Percentiles rank a stretch among this genome's conserved stretches.
These are phyloP conservation scores for Epichloe scottii DNA, from an alignment of 2,329 filamentous ascomycete genomes.

Conservation along the genomic window DNA sequence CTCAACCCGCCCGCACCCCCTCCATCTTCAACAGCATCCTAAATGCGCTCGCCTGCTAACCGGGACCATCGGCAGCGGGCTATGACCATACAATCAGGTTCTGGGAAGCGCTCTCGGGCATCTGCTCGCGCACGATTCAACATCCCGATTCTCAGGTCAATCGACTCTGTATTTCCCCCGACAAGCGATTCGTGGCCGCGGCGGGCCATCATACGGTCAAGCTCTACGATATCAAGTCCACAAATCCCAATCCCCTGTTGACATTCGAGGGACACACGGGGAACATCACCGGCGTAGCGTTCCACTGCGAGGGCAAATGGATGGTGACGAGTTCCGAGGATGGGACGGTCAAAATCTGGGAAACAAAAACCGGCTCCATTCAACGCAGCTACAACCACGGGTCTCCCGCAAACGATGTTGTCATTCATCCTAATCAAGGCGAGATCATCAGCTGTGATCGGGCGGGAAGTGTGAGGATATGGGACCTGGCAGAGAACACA, in stretches of 20 bases:
- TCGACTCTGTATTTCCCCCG: slow-evolving; percentile 92
- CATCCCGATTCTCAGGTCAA: slow-evolving; percentile 98
- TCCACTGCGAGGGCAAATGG: slow-evolving; percentile 99
- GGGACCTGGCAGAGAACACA: slow-evolving; percentile 94
- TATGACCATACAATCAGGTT: slow-evolving; percentile 61
- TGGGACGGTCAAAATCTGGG: slow-evolving; percentile 94
- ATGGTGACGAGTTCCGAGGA: slow-evolving; percentile 98
- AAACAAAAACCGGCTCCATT: slow-evolving; percentile 71
- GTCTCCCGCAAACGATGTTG: slow-evolving; percentile 86
- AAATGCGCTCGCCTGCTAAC: slow-evolving; percentile 10
- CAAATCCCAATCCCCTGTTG: slow-evolving; percentile 86
- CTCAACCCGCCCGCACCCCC: not conserved
- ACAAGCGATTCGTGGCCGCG: slow-evolving; percentile 93
- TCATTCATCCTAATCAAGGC: slow-evolving; percentile 98
- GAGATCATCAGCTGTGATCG: slow-evolving; percentile 96
- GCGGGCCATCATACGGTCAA: slow-evolving; percentile 73
- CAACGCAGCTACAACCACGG: slow-evolving; percentile 91
- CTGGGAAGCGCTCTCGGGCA: slow-evolving; percentile 96
- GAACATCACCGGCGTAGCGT: slow-evolving; percentile 92
- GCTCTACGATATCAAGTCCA: slow-evolving; percentile 96
- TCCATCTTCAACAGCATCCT: not conserved
- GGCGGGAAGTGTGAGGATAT: slow-evolving; percentile 82
- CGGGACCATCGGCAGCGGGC: slow-evolving; percentile 30
- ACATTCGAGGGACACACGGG: slow-evolving; percentile 93
- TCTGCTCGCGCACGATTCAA: slow-evolving; percentile 95